Evolutionary conservation across 2,329 filamentous ascomycete species (phyloP).

Genomic region (Alternaria brassicae): DNA sequence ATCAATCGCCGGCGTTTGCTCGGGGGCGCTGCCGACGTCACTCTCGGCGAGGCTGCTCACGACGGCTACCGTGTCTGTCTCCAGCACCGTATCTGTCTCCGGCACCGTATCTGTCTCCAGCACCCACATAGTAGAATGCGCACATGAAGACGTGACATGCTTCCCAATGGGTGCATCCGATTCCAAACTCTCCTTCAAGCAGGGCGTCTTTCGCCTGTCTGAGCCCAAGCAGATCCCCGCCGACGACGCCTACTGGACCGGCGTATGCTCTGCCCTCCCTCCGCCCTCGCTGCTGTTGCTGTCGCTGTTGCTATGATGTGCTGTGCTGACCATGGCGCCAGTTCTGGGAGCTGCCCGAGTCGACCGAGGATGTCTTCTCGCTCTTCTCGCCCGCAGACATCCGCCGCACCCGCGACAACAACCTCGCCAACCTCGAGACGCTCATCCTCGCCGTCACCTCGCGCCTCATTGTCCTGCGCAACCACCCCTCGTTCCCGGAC

Average conservation of each 20-base stretch:
- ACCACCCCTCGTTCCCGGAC: conserved; percentile 90
- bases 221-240: conserved; percentile 86
- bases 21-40: conserved; percentile 28
- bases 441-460: conserved; percentile 84
- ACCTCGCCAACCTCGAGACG: conserved; percentile 88
- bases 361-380: conserved; percentile 94
- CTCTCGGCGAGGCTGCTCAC: conserved; percentile 15
- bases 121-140: conserved; percentile 25
- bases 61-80: background rate
- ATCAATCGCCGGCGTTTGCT: conserved; percentile 17
- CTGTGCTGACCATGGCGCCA: conserved; percentile 49
- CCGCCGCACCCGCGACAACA: conserved; percentile 82
- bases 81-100: conserved; percentile 5
- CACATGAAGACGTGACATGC: conserved; percentile 42
- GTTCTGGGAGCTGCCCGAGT: conserved; percentile 98
- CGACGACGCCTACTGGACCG: conserved; percentile 91
- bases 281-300: conserved; percentile 26
- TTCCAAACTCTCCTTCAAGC: conserved; percentile 98
- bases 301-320: no score
- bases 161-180: conserved; percentile 91
- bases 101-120: conserved; percentile 5
- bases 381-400: conserved; percentile 84
- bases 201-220: conserved; percentile 96
- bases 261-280: conserved; percentile 65
- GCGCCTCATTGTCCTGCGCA: conserved; percentile 79